Conservation (phyloP, 345 rosid species). For the Eucalyptus marginata region DNA sequence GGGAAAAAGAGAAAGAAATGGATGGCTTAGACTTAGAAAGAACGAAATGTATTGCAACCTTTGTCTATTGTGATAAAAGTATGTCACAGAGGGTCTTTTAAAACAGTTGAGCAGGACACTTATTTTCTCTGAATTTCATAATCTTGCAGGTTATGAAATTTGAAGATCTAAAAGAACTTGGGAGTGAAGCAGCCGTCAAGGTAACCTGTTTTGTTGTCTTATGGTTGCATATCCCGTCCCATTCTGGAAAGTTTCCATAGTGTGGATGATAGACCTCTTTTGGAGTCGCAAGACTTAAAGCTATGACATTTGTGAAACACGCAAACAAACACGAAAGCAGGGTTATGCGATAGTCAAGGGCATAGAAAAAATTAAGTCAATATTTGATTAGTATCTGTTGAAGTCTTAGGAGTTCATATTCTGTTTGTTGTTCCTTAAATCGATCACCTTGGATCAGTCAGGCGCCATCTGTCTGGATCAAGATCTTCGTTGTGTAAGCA, state of each 20-base stretch:
- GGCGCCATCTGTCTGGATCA: not conserved
- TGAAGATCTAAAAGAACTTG: conserved; percentile 88
- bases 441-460: not conserved
- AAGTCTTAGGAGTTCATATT: not conserved
- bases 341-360: not conserved
- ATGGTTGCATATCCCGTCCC: not conserved
- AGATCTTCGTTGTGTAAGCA: not conserved
- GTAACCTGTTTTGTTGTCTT: conserved; percentile 8
- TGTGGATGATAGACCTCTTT: not conserved
- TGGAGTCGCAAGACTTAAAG: not conserved
- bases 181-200: conserved; percentile 84
- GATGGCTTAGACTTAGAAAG: not conserved
- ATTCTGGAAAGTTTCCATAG: not conserved
- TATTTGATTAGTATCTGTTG: not conserved
- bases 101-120: not conserved
- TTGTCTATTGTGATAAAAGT: not conserved
- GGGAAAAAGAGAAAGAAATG: not conserved
- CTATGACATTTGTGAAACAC: not conserved
- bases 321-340: not conserved
- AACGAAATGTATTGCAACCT: not conserved
- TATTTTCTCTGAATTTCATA: not conserved
- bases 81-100: not conserved
- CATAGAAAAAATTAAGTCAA: not conserved
- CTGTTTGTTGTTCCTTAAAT: not conserved
- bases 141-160: conserved; percentile 84